Evolutionary conservation across 345 rosid species (phyloP).

Genomic region (Acer negundo): DNA sequence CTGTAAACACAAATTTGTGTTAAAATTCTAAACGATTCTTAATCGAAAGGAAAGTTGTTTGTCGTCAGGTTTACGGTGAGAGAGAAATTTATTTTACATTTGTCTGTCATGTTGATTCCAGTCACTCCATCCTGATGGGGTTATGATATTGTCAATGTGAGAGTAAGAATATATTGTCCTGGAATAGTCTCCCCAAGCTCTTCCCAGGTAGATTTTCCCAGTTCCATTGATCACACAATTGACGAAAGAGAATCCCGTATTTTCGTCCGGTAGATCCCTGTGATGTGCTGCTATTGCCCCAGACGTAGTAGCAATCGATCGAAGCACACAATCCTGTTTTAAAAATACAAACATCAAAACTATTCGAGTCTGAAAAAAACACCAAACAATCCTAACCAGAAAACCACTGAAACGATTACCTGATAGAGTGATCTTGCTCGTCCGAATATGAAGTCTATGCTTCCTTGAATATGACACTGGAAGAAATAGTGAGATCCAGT

Average conservation of each 20-base stretch:
- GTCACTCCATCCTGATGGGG: constrained; percentile 84
- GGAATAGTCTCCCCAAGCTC: constrained; percentile 94
- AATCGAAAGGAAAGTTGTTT: background rate
- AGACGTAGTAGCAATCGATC: constrained; percentile 55
- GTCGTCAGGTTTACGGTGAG: background rate
- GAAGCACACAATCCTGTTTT: constrained; percentile 66
- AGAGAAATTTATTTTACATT: constrained; percentile 32
- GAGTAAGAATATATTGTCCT: constrained; percentile 77
- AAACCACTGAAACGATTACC: constrained; percentile 27
- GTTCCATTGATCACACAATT: constrained; percentile 72
- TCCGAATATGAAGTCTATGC: constrained; percentile 86
- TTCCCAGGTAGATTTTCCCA: constrained; percentile 71
- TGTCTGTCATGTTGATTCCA: constrained; percentile 63
- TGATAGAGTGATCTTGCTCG: constrained; percentile 71
- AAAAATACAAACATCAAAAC: background rate
- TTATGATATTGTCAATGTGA: constrained; percentile 55
- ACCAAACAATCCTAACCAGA: constrained; percentile 41
- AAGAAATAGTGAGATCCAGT: constrained; percentile 79
- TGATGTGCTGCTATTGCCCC: constrained; percentile 94
- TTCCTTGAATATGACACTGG: constrained; percentile 71
- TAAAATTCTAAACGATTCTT: background rate
- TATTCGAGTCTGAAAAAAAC: background rate
- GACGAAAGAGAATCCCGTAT: constrained; percentile 83
- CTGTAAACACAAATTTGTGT: constrained; percentile 38
- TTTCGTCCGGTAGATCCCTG: constrained; percentile 60